Base-by-base conservation (phyloP, 176 grass and related monocot species). In the Chloris gayana region DNA sequence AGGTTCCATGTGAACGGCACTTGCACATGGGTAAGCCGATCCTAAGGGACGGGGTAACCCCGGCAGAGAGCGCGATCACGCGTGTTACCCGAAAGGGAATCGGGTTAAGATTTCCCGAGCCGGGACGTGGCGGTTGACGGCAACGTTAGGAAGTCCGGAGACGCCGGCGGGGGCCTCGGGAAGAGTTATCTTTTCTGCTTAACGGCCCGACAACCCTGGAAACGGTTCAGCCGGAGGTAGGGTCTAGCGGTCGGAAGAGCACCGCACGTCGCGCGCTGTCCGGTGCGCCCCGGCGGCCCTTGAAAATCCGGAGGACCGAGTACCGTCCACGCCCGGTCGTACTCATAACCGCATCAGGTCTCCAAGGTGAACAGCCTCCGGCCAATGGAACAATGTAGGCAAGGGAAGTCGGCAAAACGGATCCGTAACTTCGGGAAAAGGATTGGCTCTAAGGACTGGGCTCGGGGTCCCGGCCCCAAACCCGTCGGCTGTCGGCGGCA, bases 181-280 rank as follows among this genome's bases (percentile, higher is more conserved):
- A 92, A 92, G 86, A 92, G 89, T 92, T 92, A 89, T 89, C 80
- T 89, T 89, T 89, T 92, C 75, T 87, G 65, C 80, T 92, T 89
- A 89, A 92, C 70, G 83, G 80, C 90, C 87, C 27, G 70, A 80
- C 83, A 72, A 89, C 83, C 90, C 83, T 87, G 47, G 90, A 92
- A 89, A 77, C 70, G 80, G 79, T 76, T 89, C 70, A 89, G 80
- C 75, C 87, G 75, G 75, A 92, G 86, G 90, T 92, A 92, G 83
- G 86, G 86, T 89, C 78, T 66, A 88, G 78, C 74, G 78, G 82
- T 26, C 74, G 74, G 73, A 92, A 88, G 90, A 92, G 90, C 85
- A 82, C 85, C 85, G 82, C 89, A 91, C 82, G 71, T 88, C 85
- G 63, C 80, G 75, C 32, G 78, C 82, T 85, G 86, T 83, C 79